Evolutionary conservation across 192 early-diverging fungal species (phyloP).

Genomic region (Haplosporangium gracile): DNA sequence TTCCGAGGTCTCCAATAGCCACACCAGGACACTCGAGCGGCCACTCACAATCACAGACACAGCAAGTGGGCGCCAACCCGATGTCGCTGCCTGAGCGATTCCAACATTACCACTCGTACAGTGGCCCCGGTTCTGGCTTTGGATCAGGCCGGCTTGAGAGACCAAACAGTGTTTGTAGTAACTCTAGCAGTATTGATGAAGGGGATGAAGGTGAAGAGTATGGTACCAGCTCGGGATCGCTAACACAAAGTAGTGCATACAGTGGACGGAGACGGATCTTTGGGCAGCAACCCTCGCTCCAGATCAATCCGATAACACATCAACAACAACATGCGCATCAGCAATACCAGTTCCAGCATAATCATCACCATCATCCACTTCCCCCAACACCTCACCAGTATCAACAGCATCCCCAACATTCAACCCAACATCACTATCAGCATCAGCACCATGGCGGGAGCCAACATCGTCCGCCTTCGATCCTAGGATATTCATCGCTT

Average conservation of each 20-base stretch:
- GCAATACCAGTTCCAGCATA: constrained; percentile 16
- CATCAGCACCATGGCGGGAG: background rate
- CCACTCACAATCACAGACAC: constrained; percentile 8
- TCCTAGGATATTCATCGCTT: background rate
- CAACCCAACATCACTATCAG: constrained; percentile 3
- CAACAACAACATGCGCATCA: background rate
- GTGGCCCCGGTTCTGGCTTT: constrained; percentile 17
- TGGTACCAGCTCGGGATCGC: constrained; percentile 32
- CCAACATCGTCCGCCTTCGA: constrained; percentile 27
- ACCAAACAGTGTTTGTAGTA: constrained; percentile 50
- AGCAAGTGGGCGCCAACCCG: constrained; percentile 5
- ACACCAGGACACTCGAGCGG: background rate
- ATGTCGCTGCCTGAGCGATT: constrained; percentile 43
- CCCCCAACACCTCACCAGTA: constrained; percentile 5
- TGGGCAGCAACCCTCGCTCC: constrained; percentile 22
- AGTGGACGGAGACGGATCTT: constrained; percentile 33
- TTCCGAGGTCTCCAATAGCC: constrained; percentile 27
- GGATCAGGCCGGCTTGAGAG: constrained; percentile 25
- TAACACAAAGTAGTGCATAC: constrained; percentile 36
- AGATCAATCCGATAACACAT: background rate
- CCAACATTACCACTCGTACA: constrained; percentile 29
- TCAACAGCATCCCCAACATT: background rate
- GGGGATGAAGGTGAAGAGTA: constrained; percentile 38
- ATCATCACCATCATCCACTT: constrained; percentile 9
- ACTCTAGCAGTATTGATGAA: constrained; percentile 44